Evolutionary conservation across 805 yeast genomes (phyloP).

Genomic region (Alloascoidea africana): DNA sequence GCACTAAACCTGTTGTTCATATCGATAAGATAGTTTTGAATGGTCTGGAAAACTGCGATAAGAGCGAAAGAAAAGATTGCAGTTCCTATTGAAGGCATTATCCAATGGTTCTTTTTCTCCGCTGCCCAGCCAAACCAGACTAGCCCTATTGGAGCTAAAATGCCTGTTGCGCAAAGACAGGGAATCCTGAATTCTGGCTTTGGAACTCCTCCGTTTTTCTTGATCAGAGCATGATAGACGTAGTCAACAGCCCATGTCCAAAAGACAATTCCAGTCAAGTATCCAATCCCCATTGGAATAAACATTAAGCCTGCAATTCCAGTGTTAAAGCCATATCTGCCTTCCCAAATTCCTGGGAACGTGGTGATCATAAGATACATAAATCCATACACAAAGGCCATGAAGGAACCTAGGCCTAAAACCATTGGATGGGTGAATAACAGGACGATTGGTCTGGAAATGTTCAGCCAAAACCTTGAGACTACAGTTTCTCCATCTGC

Average conservation of each 20-base stretch:
- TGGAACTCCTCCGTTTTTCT: conserved; percentile 32
- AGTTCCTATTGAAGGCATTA: conserved; percentile 49
- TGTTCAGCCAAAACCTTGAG: too few species aligned
- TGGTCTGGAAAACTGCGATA: conserved; percentile 49
- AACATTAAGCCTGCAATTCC: conserved; percentile 46
- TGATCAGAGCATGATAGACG: conserved; percentile 22
- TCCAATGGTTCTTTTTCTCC: conserved; percentile 37
- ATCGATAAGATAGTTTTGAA: conserved; percentile 55
- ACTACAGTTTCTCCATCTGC: too few species aligned
- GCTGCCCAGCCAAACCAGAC: conserved; percentile 68
- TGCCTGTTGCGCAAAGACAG: conserved; percentile 30
- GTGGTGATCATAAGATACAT: conserved; percentile 48
- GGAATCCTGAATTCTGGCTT: conserved; percentile 51
- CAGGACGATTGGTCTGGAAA: conserved; percentile 39
- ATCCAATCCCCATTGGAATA: conserved; percentile 41
- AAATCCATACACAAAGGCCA: conserved; percentile 55
- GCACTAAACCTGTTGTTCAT: conserved; percentile 57
- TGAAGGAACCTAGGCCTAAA: conserved; percentile 41
- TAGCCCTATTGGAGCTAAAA: conserved; percentile 41
- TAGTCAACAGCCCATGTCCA: conserved; percentile 31
- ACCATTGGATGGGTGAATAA: conserved; percentile 48
- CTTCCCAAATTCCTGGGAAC: conserved; percentile 37
- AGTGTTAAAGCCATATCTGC: conserved; percentile 27
- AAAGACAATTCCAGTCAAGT: conserved; percentile 28
- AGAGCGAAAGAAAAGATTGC: conserved; percentile 43